Percentiles rank a stretch among this genome's conserved stretches.
phyloP scores from a whole-genome alignment of 2,329 filamentous ascomycete species.

The Nemania serpens region DNA sequence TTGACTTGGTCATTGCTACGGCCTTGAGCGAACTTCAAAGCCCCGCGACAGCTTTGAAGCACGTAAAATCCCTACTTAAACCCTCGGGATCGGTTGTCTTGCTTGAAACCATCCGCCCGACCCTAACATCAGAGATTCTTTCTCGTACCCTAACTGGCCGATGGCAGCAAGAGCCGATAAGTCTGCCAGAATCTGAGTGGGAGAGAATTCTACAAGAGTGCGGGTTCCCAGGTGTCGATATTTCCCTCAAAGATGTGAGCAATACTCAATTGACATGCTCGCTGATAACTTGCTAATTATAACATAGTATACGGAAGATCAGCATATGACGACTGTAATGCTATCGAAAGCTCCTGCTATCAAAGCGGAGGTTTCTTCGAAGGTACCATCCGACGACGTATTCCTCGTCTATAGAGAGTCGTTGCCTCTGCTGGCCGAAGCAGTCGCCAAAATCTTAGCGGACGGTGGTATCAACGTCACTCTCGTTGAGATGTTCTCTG shows the following conservation, averaged over 20 bases:
- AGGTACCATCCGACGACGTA: not conserved
- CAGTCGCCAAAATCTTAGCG: not conserved
- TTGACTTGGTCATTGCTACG: conserved; percentile 12
- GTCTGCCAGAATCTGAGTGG: conserved; percentile 1
- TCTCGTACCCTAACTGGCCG: conserved; percentile 12
- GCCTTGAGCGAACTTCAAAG: not conserved
- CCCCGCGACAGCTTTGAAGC: not conserved
- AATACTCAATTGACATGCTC: no score
- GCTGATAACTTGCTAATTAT: no score
- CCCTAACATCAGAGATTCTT: conserved; percentile 2
- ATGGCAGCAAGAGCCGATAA: conserved; percentile 3
- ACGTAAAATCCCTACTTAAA: conserved; percentile 10
- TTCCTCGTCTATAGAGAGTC: conserved; percentile 7
- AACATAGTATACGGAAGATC: conserved; percentile 7
- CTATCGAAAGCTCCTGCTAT: conserved; percentile 2
- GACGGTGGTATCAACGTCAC: conserved; percentile 1
- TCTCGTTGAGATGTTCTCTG: not conserved
- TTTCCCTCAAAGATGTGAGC: conserved; percentile 18
- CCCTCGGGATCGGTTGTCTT: conserved; percentile 10
- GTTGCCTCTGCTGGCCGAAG: conserved; percentile 3
- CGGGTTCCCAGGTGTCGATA: conserved; percentile 15
- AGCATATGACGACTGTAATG: conserved; percentile 4
- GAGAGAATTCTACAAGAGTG: not conserved
- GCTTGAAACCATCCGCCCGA: conserved; percentile 6
- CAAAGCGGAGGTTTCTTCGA: not conserved